A percentile compares a stretch with the other conserved stretches of the same genome.
Conservation (phyloP, 441 rosid genomes). For the Populus hybrid region DNA sequence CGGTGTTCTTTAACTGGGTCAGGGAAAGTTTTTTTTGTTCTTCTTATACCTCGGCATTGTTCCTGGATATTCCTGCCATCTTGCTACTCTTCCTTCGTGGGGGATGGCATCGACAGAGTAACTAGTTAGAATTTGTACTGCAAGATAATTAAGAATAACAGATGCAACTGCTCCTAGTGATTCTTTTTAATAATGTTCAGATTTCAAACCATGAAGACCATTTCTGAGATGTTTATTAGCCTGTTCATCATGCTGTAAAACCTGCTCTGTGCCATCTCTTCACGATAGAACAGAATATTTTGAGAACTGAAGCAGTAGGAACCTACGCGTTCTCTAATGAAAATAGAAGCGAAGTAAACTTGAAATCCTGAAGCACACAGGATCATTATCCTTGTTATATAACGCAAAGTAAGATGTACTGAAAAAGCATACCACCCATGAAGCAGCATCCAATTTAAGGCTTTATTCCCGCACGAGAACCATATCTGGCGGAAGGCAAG, state of each 20-base stretch:
- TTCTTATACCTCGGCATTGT: not conserved
- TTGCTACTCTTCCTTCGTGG: not conserved
- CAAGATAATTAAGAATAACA: not conserved
- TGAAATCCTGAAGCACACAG: not conserved
- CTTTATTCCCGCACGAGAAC: not conserved
- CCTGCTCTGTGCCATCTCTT: not conserved
- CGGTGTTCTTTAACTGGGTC: not conserved
- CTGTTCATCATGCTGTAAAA: not conserved
- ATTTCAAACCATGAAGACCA: not conserved
- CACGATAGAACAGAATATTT: not conserved
- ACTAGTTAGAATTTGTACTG: not conserved
- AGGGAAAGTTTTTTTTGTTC: not conserved
- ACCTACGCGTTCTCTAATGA: not conserved
- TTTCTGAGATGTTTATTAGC: not conserved
- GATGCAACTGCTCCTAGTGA: not conserved
- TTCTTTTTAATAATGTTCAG: not conserved
- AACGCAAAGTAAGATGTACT: not conserved
- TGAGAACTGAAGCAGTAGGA: not conserved
- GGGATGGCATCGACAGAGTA: not conserved
- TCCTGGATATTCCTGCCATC: not conserved
- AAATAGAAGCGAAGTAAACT: too few relatives aligned
- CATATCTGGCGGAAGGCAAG: not conserved
- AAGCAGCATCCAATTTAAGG: not conserved
- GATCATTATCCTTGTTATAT: not conserved
- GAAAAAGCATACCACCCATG: not conserved